phyloP scores from a whole-genome alignment of 192 early-diverging fungal species.

The Geranomyces variabilis region DNA sequence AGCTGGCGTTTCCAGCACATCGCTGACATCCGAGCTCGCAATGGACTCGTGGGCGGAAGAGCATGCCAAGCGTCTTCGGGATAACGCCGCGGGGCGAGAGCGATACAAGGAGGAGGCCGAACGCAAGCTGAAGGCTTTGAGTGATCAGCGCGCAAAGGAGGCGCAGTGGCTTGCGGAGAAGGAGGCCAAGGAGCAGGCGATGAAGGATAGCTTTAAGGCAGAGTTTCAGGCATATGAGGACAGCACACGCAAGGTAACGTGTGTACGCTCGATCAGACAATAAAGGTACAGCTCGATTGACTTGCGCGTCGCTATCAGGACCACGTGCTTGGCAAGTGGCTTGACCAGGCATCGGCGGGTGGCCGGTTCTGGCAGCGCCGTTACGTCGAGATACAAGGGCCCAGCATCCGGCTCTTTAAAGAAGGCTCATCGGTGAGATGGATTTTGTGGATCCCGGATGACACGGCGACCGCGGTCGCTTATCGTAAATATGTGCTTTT shows the following conservation, averaged over 20 bases:
- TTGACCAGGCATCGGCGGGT: constrained; percentile 13
- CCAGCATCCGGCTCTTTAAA: neutral
- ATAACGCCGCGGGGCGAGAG: neutral
- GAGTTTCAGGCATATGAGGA: constrained; percentile 22
- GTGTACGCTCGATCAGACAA: too few relatives aligned
- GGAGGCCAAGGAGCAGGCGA: constrained; percentile 2
- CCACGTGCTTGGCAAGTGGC: constrained; percentile 14
- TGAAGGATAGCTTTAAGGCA: constrained; percentile 22
- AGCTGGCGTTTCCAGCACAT: neutral
- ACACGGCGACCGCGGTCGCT: too few relatives aligned
- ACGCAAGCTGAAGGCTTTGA: constrained; percentile 11
- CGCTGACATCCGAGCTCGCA: constrained; percentile 13
- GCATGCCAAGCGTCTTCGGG: neutral
- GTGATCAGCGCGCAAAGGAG: constrained; percentile 21
- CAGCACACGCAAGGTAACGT: constrained; percentile 21
- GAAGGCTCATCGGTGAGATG: neutral
- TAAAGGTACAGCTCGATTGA: neutral
- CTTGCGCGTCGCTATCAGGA: constrained; percentile 4
- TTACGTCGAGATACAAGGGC: constrained; percentile 16
- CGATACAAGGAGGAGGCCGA: constrained; percentile 11
- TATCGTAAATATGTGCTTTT: neutral
- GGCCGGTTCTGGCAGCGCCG: constrained; percentile 7
- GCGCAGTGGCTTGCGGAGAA: constrained; percentile 12
- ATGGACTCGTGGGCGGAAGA: constrained; percentile 4
- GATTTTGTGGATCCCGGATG: neutral